These are phyloP conservation scores for Kwoniella botswanensis DNA, from an alignment of 768 basidiomycete species.

Conservation along the genomic window DNA sequence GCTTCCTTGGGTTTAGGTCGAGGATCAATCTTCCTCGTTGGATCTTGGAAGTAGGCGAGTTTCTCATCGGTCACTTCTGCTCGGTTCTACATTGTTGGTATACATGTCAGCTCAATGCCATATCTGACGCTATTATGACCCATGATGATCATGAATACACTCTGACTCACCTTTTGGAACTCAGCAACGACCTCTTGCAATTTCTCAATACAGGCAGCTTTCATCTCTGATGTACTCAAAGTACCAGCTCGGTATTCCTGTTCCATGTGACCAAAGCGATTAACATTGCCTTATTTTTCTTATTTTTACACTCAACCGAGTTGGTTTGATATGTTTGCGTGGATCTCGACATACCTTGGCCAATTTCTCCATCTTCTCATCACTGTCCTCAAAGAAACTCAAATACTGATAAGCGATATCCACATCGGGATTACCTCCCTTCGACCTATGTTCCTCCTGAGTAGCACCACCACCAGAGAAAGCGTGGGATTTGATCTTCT, in stretches of 20 bases:
- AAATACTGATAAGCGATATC: conserved; percentile 96
- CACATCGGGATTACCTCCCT: conserved; percentile 91
- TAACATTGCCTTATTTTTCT: background rate
- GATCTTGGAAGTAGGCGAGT: conserved; percentile 78
- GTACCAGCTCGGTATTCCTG: conserved; percentile 91
- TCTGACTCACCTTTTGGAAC: conserved; percentile 75
- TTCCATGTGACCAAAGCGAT: background rate
- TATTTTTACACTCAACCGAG: background rate
- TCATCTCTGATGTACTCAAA: conserved; percentile 87
- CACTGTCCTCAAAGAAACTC: conserved; percentile 93
- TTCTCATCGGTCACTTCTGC: conserved; percentile 79
- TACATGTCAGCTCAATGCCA: background rate
- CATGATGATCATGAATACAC: background rate
- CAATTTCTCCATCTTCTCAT: conserved; percentile 77
- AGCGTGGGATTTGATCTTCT: conserved; percentile 93
- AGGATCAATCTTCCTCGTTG: conserved; percentile 71
- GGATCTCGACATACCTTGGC: conserved; percentile 67
- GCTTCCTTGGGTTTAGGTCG: conserved; percentile 24
- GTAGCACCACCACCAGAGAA: conserved; percentile 95
- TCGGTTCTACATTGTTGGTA: conserved; percentile 67
- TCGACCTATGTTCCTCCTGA: conserved; percentile 86
- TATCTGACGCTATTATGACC: background rate
- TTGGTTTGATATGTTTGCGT: too few species aligned
- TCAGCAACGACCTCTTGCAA: conserved; percentile 80
- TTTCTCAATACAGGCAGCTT: conserved; percentile 80